Percentiles rank a stretch among this genome's conserved stretches.
Evolutionary conservation across 2,329 filamentous ascomycete species (phyloP).

Genomic region (Fusarium palustre): DNA sequence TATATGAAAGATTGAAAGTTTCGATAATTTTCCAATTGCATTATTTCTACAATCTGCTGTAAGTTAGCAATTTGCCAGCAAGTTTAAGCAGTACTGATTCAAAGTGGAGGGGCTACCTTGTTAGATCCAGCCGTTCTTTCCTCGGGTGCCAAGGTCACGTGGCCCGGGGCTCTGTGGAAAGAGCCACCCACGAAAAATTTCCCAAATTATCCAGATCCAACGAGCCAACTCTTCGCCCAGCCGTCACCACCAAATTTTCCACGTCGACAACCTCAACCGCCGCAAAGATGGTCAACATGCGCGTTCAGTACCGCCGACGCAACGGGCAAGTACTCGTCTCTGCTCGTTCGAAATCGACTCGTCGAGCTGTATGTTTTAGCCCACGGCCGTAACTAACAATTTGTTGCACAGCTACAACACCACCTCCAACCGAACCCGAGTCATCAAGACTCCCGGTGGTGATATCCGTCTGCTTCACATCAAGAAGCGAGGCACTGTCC

Average conservation of each 20-base stretch:
- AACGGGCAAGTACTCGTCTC: conserved; percentile 74
- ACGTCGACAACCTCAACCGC: conserved; percentile 36
- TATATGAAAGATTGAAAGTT: no score
- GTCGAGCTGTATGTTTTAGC: conserved; percentile 27
- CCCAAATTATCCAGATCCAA: conserved; percentile 5
- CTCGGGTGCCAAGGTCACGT: not conserved
- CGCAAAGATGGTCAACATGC: conserved; percentile 69
- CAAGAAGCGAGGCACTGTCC: conserved; percentile 98
- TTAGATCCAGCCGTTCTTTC: not conserved
- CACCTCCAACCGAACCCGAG: conserved; percentile 94
- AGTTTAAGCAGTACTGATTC: not conserved
- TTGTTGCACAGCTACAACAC: conserved; percentile 89
- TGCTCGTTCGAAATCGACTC: conserved; percentile 34
- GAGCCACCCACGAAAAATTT: conserved; percentile 53
- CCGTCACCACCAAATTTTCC: conserved; percentile 12
- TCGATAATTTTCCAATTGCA: not conserved
- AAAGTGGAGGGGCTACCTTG: not conserved
- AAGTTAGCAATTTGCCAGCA: not conserved
- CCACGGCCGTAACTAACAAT: conserved; percentile 42
- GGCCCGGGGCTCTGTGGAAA: not conserved
- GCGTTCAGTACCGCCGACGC: conserved; percentile 72
- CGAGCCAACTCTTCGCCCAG: conserved; percentile 3
- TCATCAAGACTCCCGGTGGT: conserved; percentile 96
- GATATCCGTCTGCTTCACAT: conserved; percentile 97
- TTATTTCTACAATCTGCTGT: not conserved